Conservation (phyloP, 495 filamentous ascomycete species). For the Penicillium pulvis region DNA sequence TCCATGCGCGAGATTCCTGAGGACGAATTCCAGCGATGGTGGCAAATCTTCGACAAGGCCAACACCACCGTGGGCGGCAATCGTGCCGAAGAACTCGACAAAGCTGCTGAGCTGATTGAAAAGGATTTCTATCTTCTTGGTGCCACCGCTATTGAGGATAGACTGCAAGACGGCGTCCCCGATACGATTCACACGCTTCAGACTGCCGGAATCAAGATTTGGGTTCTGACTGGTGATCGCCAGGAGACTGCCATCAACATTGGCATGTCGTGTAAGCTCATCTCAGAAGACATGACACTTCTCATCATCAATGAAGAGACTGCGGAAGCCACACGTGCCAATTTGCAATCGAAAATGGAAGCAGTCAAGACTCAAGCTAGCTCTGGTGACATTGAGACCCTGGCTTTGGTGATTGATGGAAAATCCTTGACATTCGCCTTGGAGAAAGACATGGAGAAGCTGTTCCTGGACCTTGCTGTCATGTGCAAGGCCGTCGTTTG, state of each 20-base stretch:
- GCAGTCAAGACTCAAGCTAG: constrained; percentile 78
- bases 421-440: constrained; percentile 92
- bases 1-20: constrained; percentile 94
- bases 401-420: constrained; percentile 97
- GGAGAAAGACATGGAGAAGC: constrained; percentile 90
- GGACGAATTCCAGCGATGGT: constrained; percentile 88
- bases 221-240: constrained; percentile 96
- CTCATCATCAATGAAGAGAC: constrained; percentile 93
- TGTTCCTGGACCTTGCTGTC: constrained; percentile 90
- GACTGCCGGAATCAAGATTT: constrained; percentile 96
- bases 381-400: constrained; percentile 77
- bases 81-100: constrained; percentile 93
- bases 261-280: constrained; percentile 98
- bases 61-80: constrained; percentile 89
- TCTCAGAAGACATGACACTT: constrained; percentile 98
- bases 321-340: constrained; percentile 73
- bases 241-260: constrained; percentile 99
- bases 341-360: constrained; percentile 87
- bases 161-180: constrained; percentile 94
- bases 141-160: constrained; percentile 97
- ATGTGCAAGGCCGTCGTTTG: constrained; percentile 98
- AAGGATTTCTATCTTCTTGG: constrained; percentile 88
- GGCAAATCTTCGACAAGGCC: constrained; percentile 82
- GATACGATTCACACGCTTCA: constrained; percentile 98
- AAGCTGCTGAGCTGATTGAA: constrained; percentile 94